These are phyloP conservation scores for Cryptococcus wingfieldii DNA, from an alignment of 1,284 basidiomycete species.

Conservation along the genomic window DNA sequence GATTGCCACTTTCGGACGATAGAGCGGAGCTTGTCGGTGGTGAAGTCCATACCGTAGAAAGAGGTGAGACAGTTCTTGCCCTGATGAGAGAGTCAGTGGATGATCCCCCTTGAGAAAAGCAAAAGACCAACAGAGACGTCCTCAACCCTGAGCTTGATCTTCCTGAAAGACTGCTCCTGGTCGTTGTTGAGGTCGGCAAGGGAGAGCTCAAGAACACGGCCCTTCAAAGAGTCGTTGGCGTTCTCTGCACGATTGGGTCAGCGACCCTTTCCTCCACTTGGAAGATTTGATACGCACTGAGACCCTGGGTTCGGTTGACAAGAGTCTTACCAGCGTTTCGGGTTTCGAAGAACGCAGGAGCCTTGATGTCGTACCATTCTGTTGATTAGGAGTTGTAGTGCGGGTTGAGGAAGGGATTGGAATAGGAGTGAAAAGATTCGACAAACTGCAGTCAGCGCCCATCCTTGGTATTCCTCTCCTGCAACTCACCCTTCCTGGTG, in stretches of 20 bases:
- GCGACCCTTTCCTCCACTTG: not conserved
- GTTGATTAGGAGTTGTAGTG: constrained; percentile 5
- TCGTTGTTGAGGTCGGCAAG: constrained; percentile 99
- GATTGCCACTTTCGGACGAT: constrained; percentile 99
- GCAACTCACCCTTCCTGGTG: constrained; percentile 83
- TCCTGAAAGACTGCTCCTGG: constrained; percentile 99
- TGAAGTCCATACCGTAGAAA: constrained; percentile 99
- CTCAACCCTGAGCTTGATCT: constrained; percentile 97
- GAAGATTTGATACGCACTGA: constrained; percentile 65
- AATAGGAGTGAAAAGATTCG: not conserved
- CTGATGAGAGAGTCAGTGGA: constrained; percentile 51
- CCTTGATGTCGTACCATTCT: constrained; percentile 99
- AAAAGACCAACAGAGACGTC: constrained; percentile 60
- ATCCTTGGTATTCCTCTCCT: not conserved
- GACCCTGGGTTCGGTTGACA: constrained; percentile 95
- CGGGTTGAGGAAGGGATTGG: not conserved
- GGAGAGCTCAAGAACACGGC: constrained; percentile 93
- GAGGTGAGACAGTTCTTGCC: constrained; percentile 99
- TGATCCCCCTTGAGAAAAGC: not conserved
- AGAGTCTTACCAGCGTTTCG: constrained; percentile 98
- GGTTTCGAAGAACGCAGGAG: constrained; percentile 95
- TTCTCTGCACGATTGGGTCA: constrained; percentile 64
- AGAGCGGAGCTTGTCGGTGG: constrained; percentile 98
- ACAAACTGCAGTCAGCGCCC: constrained; percentile 2
- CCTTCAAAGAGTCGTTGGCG: constrained; percentile 97